Percentiles rank a stretch among this genome's conserved stretches.
These are phyloP conservation scores for Xerocomus spinulosus DNA, from an alignment of 768 basidiomycete species.

Conservation along the genomic window DNA sequence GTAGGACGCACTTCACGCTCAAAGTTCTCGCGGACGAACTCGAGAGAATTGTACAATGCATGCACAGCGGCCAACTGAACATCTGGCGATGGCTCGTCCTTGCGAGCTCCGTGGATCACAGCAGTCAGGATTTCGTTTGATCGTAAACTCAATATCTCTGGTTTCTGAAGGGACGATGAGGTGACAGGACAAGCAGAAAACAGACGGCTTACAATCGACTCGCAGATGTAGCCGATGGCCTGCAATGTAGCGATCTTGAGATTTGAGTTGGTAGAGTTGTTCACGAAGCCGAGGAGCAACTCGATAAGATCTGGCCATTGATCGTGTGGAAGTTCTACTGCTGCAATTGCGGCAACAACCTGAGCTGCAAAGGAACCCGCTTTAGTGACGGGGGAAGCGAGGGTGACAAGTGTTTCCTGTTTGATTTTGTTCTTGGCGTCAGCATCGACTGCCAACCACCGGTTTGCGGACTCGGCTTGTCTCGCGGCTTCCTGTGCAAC, in stretches of 20 bases:
- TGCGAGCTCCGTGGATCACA: conserved; percentile 95
- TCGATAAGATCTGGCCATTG: conserved; percentile 93
- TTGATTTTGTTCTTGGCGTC: conserved; percentile 79
- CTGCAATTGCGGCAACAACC: conserved; percentile 90
- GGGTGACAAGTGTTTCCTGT: conserved; percentile 76
- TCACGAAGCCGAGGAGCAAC: conserved; percentile 81
- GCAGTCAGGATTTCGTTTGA: conserved; percentile 98
- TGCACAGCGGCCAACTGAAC: conserved; percentile 93
- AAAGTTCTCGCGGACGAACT: conserved; percentile 97
- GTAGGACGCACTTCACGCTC: conserved; percentile 77
- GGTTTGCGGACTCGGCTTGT: conserved; percentile 67
- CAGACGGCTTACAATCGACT: conserved; percentile 73
- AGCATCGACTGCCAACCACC: conserved; percentile 77
- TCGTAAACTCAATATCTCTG: conserved; percentile 81
- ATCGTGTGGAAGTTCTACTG: conserved; percentile 82
- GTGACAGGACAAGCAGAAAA: conserved; percentile 2
- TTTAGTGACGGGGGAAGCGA: conserved; percentile 65
- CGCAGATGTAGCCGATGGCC: conserved; percentile 96
- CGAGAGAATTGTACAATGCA: conserved; percentile 91
- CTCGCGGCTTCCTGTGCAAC: conserved; percentile 61
- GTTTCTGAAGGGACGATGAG: conserved; percentile 56
- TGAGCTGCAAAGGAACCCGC: conserved; percentile 89
- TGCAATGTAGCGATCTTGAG: conserved; percentile 86
- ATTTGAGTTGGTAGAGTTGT: conserved; percentile 63
- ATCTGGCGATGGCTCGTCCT: conserved; percentile 86